Percentiles rank a stretch among this genome's conserved stretches.
These are phyloP conservation scores for Colletotrichum phormii DNA, from an alignment of 2,329 filamentous ascomycete species.

Conservation along the genomic window DNA sequence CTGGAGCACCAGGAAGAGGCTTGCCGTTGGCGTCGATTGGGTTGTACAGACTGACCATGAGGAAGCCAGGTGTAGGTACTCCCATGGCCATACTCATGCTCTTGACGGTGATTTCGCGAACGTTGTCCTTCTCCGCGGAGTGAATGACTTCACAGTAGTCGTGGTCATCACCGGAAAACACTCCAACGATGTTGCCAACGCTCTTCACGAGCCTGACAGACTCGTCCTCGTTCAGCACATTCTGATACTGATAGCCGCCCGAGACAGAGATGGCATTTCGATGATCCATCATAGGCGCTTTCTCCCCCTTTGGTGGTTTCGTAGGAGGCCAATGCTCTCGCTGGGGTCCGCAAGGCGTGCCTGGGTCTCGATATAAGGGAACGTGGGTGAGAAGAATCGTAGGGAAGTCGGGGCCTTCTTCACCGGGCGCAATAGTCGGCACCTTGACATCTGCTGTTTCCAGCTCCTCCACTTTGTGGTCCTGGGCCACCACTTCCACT, in stretches of 20 bases:
- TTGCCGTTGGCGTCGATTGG: slow-evolving; percentile 75
- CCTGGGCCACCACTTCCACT: slow-evolving; percentile 64
- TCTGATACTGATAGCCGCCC: slow-evolving; percentile 95
- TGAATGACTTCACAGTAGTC: slow-evolving; percentile 96
- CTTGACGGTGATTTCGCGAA: slow-evolving; percentile 93
- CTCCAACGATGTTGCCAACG: slow-evolving; percentile 83
- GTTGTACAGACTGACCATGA: slow-evolving; percentile 92
- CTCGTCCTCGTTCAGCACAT: slow-evolving; percentile 83
- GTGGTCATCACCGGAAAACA: slow-evolving; percentile 97
- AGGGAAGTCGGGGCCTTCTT: slow-evolving; percentile 74
- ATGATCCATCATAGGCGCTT: slow-evolving; percentile 68
- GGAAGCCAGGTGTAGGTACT: slow-evolving; percentile 85
- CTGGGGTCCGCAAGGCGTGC: slow-evolving; percentile 87
- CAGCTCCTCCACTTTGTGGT: slow-evolving; percentile 70
- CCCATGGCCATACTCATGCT: slow-evolving; percentile 97
- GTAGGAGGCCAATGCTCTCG: slow-evolving; percentile 86
- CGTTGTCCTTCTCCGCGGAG: slow-evolving; percentile 72
- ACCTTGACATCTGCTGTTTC: slow-evolving; percentile 49
- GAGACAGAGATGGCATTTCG: slow-evolving; percentile 83
- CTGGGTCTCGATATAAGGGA: slow-evolving; percentile 83
- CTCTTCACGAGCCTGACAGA: slow-evolving; percentile 81
- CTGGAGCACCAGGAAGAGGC: slow-evolving; percentile 55
- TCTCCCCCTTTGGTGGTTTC: slow-evolving; percentile 69
- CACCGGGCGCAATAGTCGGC: slow-evolving; percentile 54
- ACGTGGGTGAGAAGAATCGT: slow-evolving; percentile 93